phyloP scores from a whole-genome alignment of 176 grass and related monocot species.

The Aegilops bicornis region DNA sequence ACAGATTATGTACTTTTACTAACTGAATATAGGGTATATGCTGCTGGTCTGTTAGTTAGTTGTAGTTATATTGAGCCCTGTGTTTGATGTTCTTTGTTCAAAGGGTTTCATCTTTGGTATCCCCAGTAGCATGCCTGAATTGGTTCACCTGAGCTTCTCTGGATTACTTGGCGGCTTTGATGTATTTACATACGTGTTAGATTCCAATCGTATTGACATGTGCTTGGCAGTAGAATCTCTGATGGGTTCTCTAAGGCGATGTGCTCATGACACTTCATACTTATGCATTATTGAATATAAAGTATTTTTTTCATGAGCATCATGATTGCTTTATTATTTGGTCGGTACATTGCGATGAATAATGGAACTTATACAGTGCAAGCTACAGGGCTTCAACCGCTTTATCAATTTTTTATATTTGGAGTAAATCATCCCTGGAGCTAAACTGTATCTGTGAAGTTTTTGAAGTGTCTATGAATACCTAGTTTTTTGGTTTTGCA shows the following conservation, averaged over 20 bases:
- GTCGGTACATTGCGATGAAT: background rate
- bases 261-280: background rate
- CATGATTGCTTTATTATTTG: background rate
- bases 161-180: background rate
- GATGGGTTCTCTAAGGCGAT: background rate
- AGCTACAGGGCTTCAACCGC: background rate
- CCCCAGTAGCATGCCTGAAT: background rate
- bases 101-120: background rate
- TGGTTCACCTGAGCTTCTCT: background rate
- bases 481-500: background rate
- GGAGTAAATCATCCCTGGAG: background rate
- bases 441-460: background rate
- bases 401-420: background rate
- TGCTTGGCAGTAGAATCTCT: background rate
- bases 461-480: slow-evolving; percentile 1
- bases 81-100: too few relatives aligned
- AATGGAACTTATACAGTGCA: background rate
- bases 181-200: background rate
- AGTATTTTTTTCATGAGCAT: background rate
- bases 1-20: too few relatives aligned
- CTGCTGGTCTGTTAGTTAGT: too few relatives aligned
- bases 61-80: too few relatives aligned
- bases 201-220: slow-evolving; percentile 6
- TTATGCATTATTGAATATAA: background rate
- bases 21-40: too few relatives aligned